Conservation (phyloP, 345 rosid species). For the Brassica rapa region DNA sequence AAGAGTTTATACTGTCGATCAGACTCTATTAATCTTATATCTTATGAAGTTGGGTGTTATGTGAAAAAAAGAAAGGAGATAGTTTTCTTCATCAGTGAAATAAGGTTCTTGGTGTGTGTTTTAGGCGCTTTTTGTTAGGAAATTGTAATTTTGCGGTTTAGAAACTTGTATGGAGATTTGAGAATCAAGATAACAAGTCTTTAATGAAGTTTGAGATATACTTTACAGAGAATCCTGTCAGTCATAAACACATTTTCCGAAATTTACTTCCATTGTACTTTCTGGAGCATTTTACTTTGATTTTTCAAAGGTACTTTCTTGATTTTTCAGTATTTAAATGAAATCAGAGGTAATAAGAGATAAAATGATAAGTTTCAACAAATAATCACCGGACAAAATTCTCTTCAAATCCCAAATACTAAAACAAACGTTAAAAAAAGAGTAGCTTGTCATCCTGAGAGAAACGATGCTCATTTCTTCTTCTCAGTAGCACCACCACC, state of each 20-base stretch:
- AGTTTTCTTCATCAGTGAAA: too few species aligned
- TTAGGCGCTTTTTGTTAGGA: too few species aligned
- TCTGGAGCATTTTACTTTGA: neutral
- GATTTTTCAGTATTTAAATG: neutral
- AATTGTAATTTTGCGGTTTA: neutral
- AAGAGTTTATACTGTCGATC: neutral
- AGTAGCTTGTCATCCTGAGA: neutral
- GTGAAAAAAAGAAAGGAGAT: neutral
- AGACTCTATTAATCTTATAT: neutral
- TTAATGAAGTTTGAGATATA: too few species aligned
- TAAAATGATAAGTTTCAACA: slow-evolving; percentile 2
- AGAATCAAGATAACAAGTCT: too few species aligned
- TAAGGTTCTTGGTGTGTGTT: too few species aligned
- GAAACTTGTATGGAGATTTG: neutral
- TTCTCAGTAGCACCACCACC: slow-evolving; percentile 40
- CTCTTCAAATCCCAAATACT: slow-evolving; percentile 8
- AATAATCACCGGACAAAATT: neutral
- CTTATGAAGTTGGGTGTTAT: too few species aligned
- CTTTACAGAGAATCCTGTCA: too few species aligned
- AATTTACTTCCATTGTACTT: neutral
- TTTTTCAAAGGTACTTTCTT: neutral
- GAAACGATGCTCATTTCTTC: slow-evolving; percentile 33
- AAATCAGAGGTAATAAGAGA: neutral
- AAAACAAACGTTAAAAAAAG: neutral
- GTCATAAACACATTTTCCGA: too few species aligned